Conservation (phyloP, 2,329 filamentous ascomycete genomes). For the Aureobasidium namibiae region DNA sequence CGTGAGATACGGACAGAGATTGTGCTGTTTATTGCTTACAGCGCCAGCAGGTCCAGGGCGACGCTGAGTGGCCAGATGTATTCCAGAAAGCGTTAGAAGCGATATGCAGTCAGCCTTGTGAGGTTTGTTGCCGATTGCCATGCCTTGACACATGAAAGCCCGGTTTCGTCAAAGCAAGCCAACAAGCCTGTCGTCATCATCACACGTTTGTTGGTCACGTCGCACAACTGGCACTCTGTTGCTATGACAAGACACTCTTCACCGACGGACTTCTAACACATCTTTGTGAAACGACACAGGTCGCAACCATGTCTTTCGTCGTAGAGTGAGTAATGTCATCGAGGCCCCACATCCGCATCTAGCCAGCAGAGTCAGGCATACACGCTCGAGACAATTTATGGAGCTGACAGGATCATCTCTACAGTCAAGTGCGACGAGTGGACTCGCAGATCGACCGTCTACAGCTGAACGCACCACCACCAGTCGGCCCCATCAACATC, state of each 20-base stretch:
- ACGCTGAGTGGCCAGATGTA: background rate
- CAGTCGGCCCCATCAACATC: conserved; percentile 13
- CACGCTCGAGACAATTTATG: background rate
- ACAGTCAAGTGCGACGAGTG: conserved; percentile 48
- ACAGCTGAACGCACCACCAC: conserved; percentile 35
- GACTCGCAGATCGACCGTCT: conserved; percentile 51
- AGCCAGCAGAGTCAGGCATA: background rate
- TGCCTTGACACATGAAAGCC: background rate
- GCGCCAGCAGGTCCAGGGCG: background rate
- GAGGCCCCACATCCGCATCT: background rate
- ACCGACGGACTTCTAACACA: too few species aligned
- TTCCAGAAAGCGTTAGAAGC: background rate
- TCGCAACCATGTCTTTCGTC: conserved; percentile 27
- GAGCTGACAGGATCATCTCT: background rate
- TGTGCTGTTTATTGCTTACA: background rate
- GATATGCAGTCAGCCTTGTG: background rate
- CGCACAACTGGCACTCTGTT: background rate
- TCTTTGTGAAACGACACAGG: too few species aligned
- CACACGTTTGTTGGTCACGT: conserved; percentile 6
- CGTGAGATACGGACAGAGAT: background rate
- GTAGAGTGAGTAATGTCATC: conserved; percentile 19
- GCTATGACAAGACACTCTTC: background rate
- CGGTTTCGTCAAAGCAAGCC: background rate
- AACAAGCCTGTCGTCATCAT: conserved; percentile 9
- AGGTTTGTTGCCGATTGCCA: too few species aligned